Evolutionary conservation across 73 alveolate genomes (phyloP), one percentile per base, ranked within the genome.

Genomic region (Halteria grandinella): DNA sequence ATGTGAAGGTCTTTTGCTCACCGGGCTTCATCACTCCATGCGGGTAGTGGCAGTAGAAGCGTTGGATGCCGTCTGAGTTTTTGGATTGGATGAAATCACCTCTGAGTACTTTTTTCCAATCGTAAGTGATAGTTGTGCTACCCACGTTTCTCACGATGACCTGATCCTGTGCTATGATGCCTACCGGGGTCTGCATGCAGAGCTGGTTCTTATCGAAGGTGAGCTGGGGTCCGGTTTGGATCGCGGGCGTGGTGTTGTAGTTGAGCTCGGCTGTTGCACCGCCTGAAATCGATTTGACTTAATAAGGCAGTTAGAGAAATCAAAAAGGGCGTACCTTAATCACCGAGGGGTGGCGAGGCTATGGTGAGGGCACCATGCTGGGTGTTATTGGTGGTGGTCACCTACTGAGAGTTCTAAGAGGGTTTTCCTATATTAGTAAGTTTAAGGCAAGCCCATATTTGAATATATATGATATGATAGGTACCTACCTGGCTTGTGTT

Each of bases 111-210:
- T 87, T 69, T 41, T 77, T 80, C 97, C 97, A 90, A 28, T 80
- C 94, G 59, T 86, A 90, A 37, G 90, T 86, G 28, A 90, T 84
- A 2, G 97, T 86, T 0, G 97, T 90, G 31, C 88, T 73, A 21
- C 97, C 97, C 34, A 86, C 87, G 51, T 90, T 90, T 23, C 86
- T 63, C 1, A 90, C 92, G 12, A 74, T 75, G 10, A 90, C 97
- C 18, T 50, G 45, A 32, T 82, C 91, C 47, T 75, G 47, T 8
- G 71, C 57, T n/a, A 66, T 62, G 14, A 28, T 41, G 21, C 62
- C 79, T 14, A 45, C 29, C 18, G 41, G 60, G 17, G 76, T 54
- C 51, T 62, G 40, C 91, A 82, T 82, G 71, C 91, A 82, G 18
- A 82, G 82, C 23, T 37, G 53, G 28, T 28, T 52, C 75, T 82